Evolutionary conservation across 768 basidiomycete genomes (phyloP), one percentile per base, ranked within the genome.

Genomic region (Boletus vinaceobasis): DNA sequence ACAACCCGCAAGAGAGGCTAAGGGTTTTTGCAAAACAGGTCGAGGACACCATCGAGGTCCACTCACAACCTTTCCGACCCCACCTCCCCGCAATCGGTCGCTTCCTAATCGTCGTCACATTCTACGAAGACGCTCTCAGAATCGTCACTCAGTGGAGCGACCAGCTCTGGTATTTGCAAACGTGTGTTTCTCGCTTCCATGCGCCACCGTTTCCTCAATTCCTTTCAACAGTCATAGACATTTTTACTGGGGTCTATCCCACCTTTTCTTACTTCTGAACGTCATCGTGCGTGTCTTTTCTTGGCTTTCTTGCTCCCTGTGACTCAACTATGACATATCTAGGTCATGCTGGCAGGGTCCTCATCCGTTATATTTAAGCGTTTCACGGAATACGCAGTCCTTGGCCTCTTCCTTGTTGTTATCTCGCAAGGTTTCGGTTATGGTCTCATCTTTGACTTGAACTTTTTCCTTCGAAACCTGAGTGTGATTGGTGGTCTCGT

Each of bases 401-500:
- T 85, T 43, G 94, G 93, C 62, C 88, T 99, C 43, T 80, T 98
- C 50, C 79, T 77, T 47, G 97, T 98, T 47, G 95, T 99, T 53
- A 74, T 98, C 63, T 84, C 94, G 43, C 97, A 99, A 74, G 96
- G 96, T 43, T 90, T 99, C 63, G 97, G 97, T 62, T 99, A 99
- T 67, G 97, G 97, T 33, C 90, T 99, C 71, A 96, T 99, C 67
- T 99, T 99, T 73, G 97, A 98, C 80, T 81, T 98, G 71, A 98
- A 91, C 76, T 99, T 99, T 83, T 99, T 99, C 93, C 88, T 98
- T 43, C 94, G 97, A 71, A 99, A 98, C 75, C 81, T 99, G 53
- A 90, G 88, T 58, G 97, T 99, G 68, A 93, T 98, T 58, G 97
- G 97, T 52, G 97, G 97, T 50, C 85, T 99, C 43, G 87, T 99